A percentile compares a stretch with the other conserved stretches of the same genome.
These are phyloP conservation scores for Eucalyptus regnans DNA, from an alignment of 345 rosid genomes.

Conservation along the genomic window DNA sequence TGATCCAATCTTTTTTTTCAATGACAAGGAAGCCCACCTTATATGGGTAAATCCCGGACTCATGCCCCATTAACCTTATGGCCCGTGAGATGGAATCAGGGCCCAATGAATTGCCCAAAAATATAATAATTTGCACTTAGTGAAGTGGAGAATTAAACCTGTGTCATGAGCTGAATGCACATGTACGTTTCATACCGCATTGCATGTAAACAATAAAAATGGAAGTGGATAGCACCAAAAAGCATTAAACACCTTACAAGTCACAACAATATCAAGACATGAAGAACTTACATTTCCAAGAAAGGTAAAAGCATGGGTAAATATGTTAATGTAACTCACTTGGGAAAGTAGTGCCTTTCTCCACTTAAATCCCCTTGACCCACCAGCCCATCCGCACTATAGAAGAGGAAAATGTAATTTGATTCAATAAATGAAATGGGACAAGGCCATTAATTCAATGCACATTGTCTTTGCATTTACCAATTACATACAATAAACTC, in stretches of 20 bases:
- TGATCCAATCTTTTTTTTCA: neutral
- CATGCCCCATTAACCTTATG: neutral
- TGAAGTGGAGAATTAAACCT: neutral
- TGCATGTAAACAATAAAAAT: neutral
- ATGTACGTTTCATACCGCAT: neutral
- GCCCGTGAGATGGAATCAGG: neutral
- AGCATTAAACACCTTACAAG: neutral
- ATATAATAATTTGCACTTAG: neutral
- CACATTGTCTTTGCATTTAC: neutral
- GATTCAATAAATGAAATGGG: neutral
- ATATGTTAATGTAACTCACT: conserved; percentile 24
- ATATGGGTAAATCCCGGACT: neutral
- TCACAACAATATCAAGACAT: neutral
- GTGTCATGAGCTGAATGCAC: neutral
- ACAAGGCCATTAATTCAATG: neutral
- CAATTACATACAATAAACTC: neutral
- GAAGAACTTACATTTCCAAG: neutral
- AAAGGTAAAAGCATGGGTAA: neutral
- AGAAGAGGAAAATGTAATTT: neutral
- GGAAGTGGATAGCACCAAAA: neutral
- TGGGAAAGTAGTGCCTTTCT: conserved; percentile 52
- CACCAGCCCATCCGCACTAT: conserved; percentile 29
- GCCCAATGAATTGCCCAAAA: neutral
- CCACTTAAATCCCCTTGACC: conserved; percentile 26
- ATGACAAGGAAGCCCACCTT: neutral